Conservation (phyloP, 2,329 filamentous ascomycete species). For the Dryadomyces sulphureus region DNA sequence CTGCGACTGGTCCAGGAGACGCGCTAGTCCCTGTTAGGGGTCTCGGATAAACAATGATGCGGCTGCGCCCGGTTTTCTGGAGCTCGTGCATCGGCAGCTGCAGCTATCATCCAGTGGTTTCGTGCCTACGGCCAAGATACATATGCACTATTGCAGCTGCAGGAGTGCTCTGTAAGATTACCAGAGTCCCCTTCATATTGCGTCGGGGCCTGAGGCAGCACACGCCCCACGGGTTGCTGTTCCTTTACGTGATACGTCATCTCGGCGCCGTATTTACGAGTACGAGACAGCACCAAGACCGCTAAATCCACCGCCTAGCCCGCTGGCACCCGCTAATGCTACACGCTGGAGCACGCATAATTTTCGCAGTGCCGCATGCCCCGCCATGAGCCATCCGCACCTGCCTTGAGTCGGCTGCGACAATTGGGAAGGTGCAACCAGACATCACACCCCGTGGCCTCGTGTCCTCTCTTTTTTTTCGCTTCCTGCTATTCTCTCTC, state of each 20-base stretch:
- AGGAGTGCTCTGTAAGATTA: no score
- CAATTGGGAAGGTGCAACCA: conserved; percentile 2
- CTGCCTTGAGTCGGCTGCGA: not conserved
- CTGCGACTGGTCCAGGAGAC: not conserved
- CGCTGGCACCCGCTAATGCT: not conserved
- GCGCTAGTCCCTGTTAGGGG: not conserved
- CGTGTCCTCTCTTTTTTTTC: not conserved
- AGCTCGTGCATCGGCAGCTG: no score
- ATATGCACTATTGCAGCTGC: no score
- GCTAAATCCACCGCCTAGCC: not conserved
- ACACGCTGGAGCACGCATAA: not conserved
- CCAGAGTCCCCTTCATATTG: no score
- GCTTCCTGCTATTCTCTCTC: not conserved
- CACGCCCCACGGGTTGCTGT: not conserved
- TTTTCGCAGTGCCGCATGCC: not conserved
- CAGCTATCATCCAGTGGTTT: no score
- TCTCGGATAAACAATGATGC: conserved; percentile 3
- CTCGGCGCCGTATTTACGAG: not conserved
- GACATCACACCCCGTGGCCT: conserved; percentile 1
- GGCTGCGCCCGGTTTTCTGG: not conserved
- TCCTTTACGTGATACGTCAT: not conserved
- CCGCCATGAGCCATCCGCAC: conserved; percentile 2
- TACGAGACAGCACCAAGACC: not conserved
- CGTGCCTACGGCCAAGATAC: no score
- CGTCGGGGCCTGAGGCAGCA: no score